Percentiles rank a stretch among this genome's conserved stretches.
phyloP scores from a whole-genome alignment of 1,284 basidiomycete genomes.

The Austropuccinia psidii region DNA sequence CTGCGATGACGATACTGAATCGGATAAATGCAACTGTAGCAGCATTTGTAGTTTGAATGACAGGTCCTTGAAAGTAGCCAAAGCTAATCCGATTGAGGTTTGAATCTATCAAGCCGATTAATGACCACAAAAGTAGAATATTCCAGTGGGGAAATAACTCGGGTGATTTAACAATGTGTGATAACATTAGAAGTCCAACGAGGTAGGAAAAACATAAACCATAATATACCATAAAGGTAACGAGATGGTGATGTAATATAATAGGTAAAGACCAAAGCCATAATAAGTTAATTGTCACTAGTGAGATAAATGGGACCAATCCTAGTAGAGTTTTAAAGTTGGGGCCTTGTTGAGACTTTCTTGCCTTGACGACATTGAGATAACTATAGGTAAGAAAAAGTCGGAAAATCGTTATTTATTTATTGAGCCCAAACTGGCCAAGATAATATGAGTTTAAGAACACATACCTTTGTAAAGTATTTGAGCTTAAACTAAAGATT shows the following conservation, averaged over 20 bases:
- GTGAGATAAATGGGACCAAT: slow-evolving; percentile 34
- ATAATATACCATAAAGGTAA: slow-evolving; percentile 18
- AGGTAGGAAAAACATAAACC: slow-evolving; percentile 51
- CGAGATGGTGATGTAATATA: slow-evolving; percentile 56
- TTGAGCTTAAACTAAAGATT: slow-evolving; percentile 65
- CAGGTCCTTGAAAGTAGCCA: slow-evolving; percentile 8
- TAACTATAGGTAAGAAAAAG: slow-evolving; percentile 31
- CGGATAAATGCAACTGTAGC: slow-evolving; percentile 9
- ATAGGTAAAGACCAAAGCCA: slow-evolving; percentile 43
- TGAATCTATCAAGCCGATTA: slow-evolving; percentile 65
- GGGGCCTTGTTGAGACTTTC: slow-evolving; percentile 54
- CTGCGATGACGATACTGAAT: slow-evolving; percentile 20
- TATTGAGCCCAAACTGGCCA: background rate
- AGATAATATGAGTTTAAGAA: slow-evolving; percentile 11
- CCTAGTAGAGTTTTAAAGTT: slow-evolving; percentile 52
- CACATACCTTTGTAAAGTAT: slow-evolving; percentile 63
- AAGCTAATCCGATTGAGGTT: slow-evolving; percentile 9
- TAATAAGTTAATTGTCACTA: slow-evolving; percentile 35
- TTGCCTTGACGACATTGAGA: slow-evolving; percentile 57
- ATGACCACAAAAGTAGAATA: slow-evolving; percentile 72
- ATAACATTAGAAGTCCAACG: slow-evolving; percentile 84
- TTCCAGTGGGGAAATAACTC: slow-evolving; percentile 73
- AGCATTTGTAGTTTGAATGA: slow-evolving; percentile 31
- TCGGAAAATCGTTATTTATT: slow-evolving; percentile 36
- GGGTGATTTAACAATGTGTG: slow-evolving; percentile 74